Evolutionary conservation across 768 basidiomycete species (phyloP).

Genomic region (Serendipita sp.): DNA sequence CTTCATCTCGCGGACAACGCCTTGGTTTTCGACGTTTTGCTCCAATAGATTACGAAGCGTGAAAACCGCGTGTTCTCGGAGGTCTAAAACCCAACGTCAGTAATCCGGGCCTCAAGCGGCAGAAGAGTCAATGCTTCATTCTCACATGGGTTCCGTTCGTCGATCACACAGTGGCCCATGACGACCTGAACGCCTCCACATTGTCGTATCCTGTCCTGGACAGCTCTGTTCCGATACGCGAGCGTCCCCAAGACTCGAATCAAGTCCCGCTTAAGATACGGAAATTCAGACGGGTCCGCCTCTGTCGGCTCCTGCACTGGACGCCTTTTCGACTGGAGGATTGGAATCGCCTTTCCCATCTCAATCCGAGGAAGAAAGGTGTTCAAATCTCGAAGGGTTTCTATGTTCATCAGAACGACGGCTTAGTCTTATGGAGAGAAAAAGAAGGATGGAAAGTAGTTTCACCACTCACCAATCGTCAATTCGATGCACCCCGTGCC

Average conservation of each 20-base stretch:
- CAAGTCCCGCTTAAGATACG: slow-evolving; percentile 74
- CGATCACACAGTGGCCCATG: slow-evolving; percentile 77
- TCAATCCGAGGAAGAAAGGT: slow-evolving; percentile 72
- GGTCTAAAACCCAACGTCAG: slow-evolving; percentile 30
- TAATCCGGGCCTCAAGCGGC: not conserved
- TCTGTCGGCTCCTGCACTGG: not conserved
- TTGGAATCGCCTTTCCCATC: slow-evolving; percentile 45
- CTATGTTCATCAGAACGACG: slow-evolving; percentile 23
- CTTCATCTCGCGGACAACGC: slow-evolving; percentile 55
- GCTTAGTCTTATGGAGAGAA: no score
- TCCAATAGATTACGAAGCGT: slow-evolving; percentile 64
- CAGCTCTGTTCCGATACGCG: slow-evolving; percentile 41
- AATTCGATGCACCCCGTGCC: slow-evolving; percentile 31
- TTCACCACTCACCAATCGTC: slow-evolving; percentile 34
- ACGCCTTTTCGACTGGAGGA: slow-evolving; percentile 3
- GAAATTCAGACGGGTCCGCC: slow-evolving; percentile 45
- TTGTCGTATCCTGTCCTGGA: slow-evolving; percentile 58
- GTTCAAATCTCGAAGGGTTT: slow-evolving; percentile 57
- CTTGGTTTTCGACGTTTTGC: slow-evolving; percentile 65
- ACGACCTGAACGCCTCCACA: slow-evolving; percentile 65
- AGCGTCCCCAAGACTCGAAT: slow-evolving; percentile 76
- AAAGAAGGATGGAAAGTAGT: not conserved
- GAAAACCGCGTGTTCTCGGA: slow-evolving; percentile 85
- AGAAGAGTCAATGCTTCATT: slow-evolving; percentile 7
- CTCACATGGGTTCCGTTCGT: slow-evolving; percentile 80